These are phyloP conservation scores for Conidiobolus incongruus DNA, from an alignment of 371 early-diverging fungal genomes.

Conservation along the genomic window DNA sequence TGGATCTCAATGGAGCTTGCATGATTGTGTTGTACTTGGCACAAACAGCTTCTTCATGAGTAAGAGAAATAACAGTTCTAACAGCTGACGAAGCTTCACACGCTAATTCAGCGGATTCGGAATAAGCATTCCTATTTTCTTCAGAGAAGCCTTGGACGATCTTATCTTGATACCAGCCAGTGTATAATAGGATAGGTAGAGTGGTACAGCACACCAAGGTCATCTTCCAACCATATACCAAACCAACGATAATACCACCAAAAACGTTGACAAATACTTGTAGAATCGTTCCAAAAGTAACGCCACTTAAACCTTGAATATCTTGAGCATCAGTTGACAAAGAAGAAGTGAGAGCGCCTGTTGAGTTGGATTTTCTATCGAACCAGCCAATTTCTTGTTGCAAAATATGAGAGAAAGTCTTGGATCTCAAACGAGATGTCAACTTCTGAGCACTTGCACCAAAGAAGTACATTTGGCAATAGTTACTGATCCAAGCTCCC, in stretches of 20 bases:
- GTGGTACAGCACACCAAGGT: constrained; percentile 30
- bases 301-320: constrained; percentile 22
- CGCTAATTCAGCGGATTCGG: constrained; percentile 43
- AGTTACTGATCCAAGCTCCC: constrained; percentile 19
- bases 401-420: constrained; percentile 30
- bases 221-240: constrained; percentile 36
- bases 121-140: constrained; percentile 35
- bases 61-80: constrained; percentile 64
- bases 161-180: constrained; percentile 4
- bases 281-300: constrained; percentile 7
- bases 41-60: constrained; percentile 43
- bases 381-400: constrained; percentile 70
- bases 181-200: constrained; percentile 19
- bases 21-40: constrained; percentile 22
- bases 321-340: constrained; percentile 55
- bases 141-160: constrained; percentile 12
- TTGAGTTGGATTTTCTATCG: constrained; percentile 52
- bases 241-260: constrained; percentile 19
- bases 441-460: constrained; percentile 25
- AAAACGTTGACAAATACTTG: constrained; percentile 5
- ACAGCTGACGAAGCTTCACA: constrained; percentile 72
- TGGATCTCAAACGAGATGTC: constrained; percentile 29
- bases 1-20: constrained; percentile 28
- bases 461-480: constrained; percentile 15
- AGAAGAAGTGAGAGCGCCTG: constrained; percentile 57